Evolutionary conservation across 2,329 filamentous ascomycete species (phyloP), one percentile per base, ranked within the genome.

Genomic region (Apiospora malaysiana): DNA sequence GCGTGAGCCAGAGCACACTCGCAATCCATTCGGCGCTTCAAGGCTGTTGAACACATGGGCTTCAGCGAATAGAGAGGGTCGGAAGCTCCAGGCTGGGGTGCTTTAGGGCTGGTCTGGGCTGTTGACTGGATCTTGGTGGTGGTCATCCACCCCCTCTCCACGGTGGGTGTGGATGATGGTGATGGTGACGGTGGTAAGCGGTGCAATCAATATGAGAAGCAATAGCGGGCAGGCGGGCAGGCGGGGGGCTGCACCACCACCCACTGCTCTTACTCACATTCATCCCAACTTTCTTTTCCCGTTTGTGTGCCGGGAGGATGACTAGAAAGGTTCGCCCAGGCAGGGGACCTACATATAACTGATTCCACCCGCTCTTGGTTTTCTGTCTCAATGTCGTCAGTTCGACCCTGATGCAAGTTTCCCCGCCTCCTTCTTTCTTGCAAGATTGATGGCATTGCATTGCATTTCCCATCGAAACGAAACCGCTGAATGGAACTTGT

Each of bases 1-100:
- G 27, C 32, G 14, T 21, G 56, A 63, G 37, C 56, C 49, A 27
- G 49, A 56, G 46, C 49, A 63, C 56, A n/a, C 56, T 63, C 56
- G 56, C 32, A 63, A n/a, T 14, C 32, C 32, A 63, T 63, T 63
- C 56, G 56, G 56, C 56, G 56, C 56, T 63, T 63, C 56, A 63
- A 40, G 56, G 56, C 56, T 63, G 56, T 63, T n/a, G 32, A 63
- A n/a, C 27, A 40, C 56, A 63, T 63, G 56, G 32, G 32, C 32
- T n/a, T 14, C 56, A 63, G 56, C 56, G 56, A 63, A 63, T 63
- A 14, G 32, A 63, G 56, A 63, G 21, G 14, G 5, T 32, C 14
- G 56, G 8, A 63, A 40, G 49, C 14, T 8, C 18, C 16, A 32
- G n/a, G 32, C 56, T 40, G 56, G 56, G 56, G 32, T 40, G 21